A percentile compares a stretch with the other conserved stretches of the same genome.
phyloP scores from a whole-genome alignment of 2,329 filamentous ascomycete genomes.

The Xylaria arbuscula region DNA sequence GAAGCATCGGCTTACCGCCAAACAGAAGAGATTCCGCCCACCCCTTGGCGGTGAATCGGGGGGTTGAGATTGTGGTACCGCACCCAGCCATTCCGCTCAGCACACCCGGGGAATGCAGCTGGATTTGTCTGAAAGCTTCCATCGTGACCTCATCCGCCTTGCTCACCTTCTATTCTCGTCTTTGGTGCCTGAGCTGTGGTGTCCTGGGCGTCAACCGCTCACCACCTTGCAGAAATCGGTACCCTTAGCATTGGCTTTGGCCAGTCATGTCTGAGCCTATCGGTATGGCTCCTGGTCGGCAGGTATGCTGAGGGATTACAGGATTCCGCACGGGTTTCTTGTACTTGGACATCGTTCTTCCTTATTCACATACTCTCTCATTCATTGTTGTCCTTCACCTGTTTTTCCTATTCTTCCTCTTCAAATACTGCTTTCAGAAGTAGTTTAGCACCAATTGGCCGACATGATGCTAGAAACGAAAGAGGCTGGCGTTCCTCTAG shows the following conservation, averaged over 20 bases:
- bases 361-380: too few species aligned
- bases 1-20: constrained; percentile 16
- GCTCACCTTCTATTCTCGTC: constrained; percentile 36
- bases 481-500: background rate
- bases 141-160: constrained; percentile 28
- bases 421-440: background rate
- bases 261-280: background rate
- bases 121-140: constrained; percentile 13
- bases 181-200: constrained; percentile 14
- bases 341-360: too few species aligned
- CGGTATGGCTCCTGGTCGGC: background rate
- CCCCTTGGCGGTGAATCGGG: constrained; percentile 22
- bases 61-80: background rate
- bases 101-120: constrained; percentile 6
- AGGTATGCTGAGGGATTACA: background rate
- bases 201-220: background rate
- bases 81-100: constrained; percentile 11
- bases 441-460: background rate
- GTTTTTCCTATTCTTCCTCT: background rate
- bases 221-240: background rate
- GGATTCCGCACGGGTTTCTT: background rate
- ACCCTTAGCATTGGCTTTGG: background rate
- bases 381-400: too few species aligned
- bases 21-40: constrained; percentile 3
- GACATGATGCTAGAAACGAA: background rate